phyloP scores from a whole-genome alignment of 148 eudicot species.

The Dysphania ambrosioides region DNA sequence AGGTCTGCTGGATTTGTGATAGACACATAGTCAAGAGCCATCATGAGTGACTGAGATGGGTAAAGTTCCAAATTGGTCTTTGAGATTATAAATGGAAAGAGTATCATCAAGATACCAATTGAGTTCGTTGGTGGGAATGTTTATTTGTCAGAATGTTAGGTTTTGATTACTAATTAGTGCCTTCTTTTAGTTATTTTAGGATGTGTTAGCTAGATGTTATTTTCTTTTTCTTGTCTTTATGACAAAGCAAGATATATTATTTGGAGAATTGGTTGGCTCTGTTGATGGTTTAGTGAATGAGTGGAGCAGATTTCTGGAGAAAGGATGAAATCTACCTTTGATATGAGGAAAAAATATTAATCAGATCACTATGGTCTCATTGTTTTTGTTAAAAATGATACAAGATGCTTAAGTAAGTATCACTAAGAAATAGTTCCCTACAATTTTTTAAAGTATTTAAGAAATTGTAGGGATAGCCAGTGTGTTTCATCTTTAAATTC shows the following conservation, averaged over 20 bases:
- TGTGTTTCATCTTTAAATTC: no score
- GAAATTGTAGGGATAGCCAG: no score
- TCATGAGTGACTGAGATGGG: background rate
- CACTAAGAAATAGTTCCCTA: background rate
- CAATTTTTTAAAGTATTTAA: background rate
- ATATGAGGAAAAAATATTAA: background rate
- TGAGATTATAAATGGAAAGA: background rate
- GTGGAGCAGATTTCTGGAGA: background rate
- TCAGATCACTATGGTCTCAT: background rate
- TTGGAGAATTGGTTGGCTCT: background rate
- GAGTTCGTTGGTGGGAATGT: background rate
- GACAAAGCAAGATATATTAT: background rate
- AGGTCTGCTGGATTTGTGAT: background rate
- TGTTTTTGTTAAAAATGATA: background rate
- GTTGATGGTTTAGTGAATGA: background rate
- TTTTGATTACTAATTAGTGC: background rate
- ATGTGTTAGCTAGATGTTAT: background rate
- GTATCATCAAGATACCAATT: background rate
- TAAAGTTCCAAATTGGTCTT: background rate
- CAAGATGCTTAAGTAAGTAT: background rate
- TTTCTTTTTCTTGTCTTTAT: no score
- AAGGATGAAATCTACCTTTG: background rate
- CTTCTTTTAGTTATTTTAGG: background rate
- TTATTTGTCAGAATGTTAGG: background rate
- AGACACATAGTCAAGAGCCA: background rate